A percentile compares a stretch with the other conserved stretches of the same genome.
Conservation (phyloP, 1,284 basidiomycete genomes). For the Anthracocystis walkeri region DNA sequence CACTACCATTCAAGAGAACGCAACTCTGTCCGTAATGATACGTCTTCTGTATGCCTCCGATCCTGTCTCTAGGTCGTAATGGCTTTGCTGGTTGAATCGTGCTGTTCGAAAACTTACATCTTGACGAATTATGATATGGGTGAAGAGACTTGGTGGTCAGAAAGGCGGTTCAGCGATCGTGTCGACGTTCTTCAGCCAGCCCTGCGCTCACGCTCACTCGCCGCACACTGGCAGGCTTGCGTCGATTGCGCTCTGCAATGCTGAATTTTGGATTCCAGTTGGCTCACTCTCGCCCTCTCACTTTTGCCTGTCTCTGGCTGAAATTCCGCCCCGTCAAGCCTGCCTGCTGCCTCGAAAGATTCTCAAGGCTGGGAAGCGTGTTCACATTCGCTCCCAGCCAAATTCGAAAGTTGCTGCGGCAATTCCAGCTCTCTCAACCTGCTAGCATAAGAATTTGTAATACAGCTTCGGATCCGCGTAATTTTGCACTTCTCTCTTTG, state of each 20-base stretch:
- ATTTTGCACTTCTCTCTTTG: neutral
- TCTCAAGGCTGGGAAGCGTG: neutral
- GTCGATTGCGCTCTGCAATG: slow-evolving; percentile 9
- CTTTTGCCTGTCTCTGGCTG: neutral
- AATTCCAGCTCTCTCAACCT: slow-evolving; percentile 21
- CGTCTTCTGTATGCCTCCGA: too few species aligned
- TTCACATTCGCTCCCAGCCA: neutral
- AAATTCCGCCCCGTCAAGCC: neutral
- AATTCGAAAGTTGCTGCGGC: slow-evolving; percentile 42
- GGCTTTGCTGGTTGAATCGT: neutral
- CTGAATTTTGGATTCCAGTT: neutral
- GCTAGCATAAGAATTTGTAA: slow-evolving; percentile 24
- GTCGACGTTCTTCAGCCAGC: slow-evolving; percentile 35
- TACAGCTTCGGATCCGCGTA: slow-evolving; percentile 5
- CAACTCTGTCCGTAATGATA: neutral
- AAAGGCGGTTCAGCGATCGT: slow-evolving; percentile 31
- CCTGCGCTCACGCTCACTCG: neutral
- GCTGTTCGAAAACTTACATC: slow-evolving; percentile 43
- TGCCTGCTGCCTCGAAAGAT: neutral
- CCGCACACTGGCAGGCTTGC: neutral
- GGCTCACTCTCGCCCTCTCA: neutral
- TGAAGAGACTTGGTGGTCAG: slow-evolving; percentile 50
- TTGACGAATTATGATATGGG: slow-evolving; percentile 48
- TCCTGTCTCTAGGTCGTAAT: neutral
- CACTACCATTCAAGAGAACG: neutral